Conservation (phyloP, 805 yeast species). For the Teunomyces lycoperdinae region DNA sequence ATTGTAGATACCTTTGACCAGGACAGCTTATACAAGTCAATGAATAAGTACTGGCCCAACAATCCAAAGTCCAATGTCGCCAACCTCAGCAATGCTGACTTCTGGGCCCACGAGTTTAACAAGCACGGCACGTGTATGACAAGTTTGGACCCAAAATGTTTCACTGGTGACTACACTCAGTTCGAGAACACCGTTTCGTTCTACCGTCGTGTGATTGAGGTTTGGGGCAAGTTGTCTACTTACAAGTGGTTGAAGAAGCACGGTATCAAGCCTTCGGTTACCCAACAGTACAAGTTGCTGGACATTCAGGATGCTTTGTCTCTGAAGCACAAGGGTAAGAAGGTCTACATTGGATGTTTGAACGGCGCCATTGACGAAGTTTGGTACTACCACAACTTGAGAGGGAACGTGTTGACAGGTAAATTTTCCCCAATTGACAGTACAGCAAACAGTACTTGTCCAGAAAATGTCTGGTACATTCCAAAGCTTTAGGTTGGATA, state of each 20-base stretch:
- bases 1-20: conserved; percentile 26
- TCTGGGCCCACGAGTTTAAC: conserved; percentile 45
- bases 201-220: conserved; percentile 26
- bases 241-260: conserved; percentile 30
- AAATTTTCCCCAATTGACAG: conserved; percentile 53
- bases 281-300: conserved; percentile 28
- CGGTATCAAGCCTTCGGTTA: conserved; percentile 37
- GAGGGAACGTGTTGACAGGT: conserved; percentile 71
- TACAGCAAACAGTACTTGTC: conserved; percentile 59
- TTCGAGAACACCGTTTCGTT: conserved; percentile 30
- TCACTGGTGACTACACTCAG: conserved; percentile 27
- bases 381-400: conserved; percentile 78
- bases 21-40: conserved; percentile 22
- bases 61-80: conserved; percentile 14
- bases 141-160: conserved; percentile 36
- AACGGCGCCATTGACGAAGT: conserved; percentile 50
- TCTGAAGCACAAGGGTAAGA: conserved; percentile 26
- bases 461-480: conserved; percentile 40
- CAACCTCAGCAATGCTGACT: conserved; percentile 26
- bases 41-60: conserved; percentile 28
- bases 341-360: conserved; percentile 37
- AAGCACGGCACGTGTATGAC: conserved; percentile 44
- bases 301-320: conserved; percentile 33
- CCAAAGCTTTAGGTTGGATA: conserved; percentile 8
- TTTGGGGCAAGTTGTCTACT: conserved; percentile 32